Evolutionary conservation across 768 basidiomycete species (phyloP).

Genomic region (Dendrothele bispora): DNA sequence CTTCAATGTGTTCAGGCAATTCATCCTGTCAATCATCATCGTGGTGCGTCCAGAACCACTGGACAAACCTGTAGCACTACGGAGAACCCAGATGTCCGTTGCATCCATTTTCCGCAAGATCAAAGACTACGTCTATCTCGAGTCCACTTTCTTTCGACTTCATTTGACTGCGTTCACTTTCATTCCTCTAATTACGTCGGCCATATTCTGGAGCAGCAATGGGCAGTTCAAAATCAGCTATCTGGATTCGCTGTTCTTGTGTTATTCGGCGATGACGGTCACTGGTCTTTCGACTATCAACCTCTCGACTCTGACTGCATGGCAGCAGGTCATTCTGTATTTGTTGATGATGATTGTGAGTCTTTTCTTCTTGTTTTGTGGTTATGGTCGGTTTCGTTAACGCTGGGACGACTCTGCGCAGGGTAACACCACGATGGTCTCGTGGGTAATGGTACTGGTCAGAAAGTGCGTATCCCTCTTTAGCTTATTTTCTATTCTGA

Average conservation of each 20-base stretch:
- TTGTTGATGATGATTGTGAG: constrained; percentile 52
- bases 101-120: too few relatives aligned
- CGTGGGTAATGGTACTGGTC: constrained; percentile 69
- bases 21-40: too few relatives aligned
- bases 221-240: constrained; percentile 49
- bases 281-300: constrained; percentile 50
- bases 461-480: constrained; percentile 41
- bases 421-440: constrained; percentile 51
- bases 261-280: constrained; percentile 57
- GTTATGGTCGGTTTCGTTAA: neutral
- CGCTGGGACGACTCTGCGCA: constrained; percentile 16
- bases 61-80: too few relatives aligned
- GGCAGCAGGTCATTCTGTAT: constrained; percentile 54
- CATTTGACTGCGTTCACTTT: constrained; percentile 52
- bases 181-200: constrained; percentile 58
- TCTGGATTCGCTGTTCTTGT: constrained; percentile 61
- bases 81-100: too few relatives aligned
- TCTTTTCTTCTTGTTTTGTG: constrained; percentile 1
- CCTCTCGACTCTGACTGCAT: constrained; percentile 45
- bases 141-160: constrained; percentile 53
- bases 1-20: too few relatives aligned
- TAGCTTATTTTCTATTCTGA: neutral
- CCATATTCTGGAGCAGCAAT: constrained; percentile 67
- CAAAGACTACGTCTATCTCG: too few relatives aligned
- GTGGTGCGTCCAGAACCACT: too few relatives aligned